These are phyloP conservation scores for Aureobasidium uvarum DNA, from an alignment of 2,329 filamentous ascomycete genomes.

Conservation along the genomic window DNA sequence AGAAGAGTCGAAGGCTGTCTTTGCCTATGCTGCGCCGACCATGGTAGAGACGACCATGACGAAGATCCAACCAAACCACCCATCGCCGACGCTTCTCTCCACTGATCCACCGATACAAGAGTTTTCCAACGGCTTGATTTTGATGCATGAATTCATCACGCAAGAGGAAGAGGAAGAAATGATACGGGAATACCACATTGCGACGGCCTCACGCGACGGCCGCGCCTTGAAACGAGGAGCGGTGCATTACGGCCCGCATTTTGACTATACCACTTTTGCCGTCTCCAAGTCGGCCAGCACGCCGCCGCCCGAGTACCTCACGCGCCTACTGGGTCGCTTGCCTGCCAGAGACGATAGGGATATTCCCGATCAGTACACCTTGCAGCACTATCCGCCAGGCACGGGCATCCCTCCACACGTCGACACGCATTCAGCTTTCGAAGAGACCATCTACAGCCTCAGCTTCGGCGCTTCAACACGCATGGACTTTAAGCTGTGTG, in stretches of 20 bases:
- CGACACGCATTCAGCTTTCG: conserved; percentile 26
- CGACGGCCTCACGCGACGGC: not conserved
- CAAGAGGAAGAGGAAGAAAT: conserved; percentile 24
- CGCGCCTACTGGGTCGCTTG: conserved; percentile 9
- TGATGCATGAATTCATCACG: conserved; percentile 24
- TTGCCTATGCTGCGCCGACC: conserved; percentile 9
- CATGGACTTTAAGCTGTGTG: conserved; percentile 22
- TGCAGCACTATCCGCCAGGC: conserved; percentile 24
- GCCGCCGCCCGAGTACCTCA: conserved; percentile 17
- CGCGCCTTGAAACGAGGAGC: conserved; percentile 9
- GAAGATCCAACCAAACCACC: not conserved
- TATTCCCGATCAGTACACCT: conserved; percentile 20
- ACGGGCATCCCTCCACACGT: conserved; percentile 26
- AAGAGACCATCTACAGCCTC: conserved; percentile 24
- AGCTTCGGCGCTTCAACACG: conserved; percentile 21
- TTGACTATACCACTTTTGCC: conserved; percentile 26
- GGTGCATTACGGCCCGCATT: conserved; percentile 24
- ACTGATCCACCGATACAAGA: not conserved
- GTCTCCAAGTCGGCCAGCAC: conserved; percentile 16
- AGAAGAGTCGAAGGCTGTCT: not conserved
- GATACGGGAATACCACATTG: conserved; percentile 21
- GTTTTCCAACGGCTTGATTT: conserved; percentile 17
- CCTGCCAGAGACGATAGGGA: conserved; percentile 18
- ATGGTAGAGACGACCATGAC: not conserved
- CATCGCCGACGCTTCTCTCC: not conserved